phyloP scores from a whole-genome alignment of 2,329 filamentous ascomycete genomes.

The Aplosporella prunicola region DNA sequence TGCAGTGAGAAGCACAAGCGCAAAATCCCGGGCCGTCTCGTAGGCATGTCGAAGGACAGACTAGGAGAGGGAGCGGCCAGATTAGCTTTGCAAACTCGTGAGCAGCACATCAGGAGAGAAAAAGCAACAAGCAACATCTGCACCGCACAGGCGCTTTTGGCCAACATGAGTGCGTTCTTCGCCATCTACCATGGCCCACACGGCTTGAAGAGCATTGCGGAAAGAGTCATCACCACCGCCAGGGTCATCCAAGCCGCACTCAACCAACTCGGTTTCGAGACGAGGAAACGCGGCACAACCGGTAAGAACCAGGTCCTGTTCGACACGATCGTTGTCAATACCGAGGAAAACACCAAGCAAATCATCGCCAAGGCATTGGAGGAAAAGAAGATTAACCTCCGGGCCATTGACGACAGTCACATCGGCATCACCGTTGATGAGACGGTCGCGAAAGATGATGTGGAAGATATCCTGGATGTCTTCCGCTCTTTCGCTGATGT shows the following conservation, averaged over 20 bases:
- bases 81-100: slow-evolving; percentile 80
- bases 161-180: slow-evolving; percentile 94
- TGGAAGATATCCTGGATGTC: slow-evolving; percentile 48
- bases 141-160: slow-evolving; percentile 84
- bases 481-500: slow-evolving; percentile 42
- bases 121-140: slow-evolving; percentile 98
- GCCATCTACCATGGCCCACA: slow-evolving; percentile 85
- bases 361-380: slow-evolving; percentile 45
- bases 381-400: slow-evolving; percentile 50
- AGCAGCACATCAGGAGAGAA: slow-evolving; percentile 92
- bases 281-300: slow-evolving; percentile 48
- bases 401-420: slow-evolving; percentile 50
- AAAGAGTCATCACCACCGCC: slow-evolving; percentile 63
- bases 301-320: slow-evolving; percentile 55
- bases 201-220: slow-evolving; percentile 74
- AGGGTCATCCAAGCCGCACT: slow-evolving; percentile 59
- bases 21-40: slow-evolving; percentile 82
- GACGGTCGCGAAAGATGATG: slow-evolving; percentile 49
- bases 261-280: slow-evolving; percentile 53
- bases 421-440: slow-evolving; percentile 74
- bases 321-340: slow-evolving; percentile 65
- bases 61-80: slow-evolving; percentile 72
- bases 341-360: slow-evolving; percentile 40
- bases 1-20: slow-evolving; percentile 86
- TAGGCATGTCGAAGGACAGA: slow-evolving; percentile 86